Percentiles rank a stretch among this genome's conserved stretches.
These are phyloP conservation scores for Rhododendron henanense DNA, from an alignment of 148 eudicot genomes.

Conservation along the genomic window DNA sequence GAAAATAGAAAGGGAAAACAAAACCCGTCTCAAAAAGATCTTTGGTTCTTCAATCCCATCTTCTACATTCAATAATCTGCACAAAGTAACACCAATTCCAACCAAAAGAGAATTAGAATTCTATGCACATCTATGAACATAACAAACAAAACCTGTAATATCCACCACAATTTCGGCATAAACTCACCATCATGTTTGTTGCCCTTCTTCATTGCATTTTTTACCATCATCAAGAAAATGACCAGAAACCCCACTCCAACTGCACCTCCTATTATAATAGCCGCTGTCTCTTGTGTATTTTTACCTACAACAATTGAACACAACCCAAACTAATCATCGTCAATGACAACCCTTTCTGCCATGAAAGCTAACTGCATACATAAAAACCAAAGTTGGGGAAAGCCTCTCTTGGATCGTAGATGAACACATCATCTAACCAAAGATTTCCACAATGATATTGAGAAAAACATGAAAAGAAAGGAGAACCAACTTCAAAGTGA, in stretches of 20 bases:
- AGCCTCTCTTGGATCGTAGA: neutral
- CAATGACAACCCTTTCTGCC: neutral
- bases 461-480: neutral
- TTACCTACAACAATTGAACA: constrained; percentile 33
- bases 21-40: constrained; percentile 28
- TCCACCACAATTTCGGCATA: neutral
- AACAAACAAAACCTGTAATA: neutral
- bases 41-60: constrained; percentile 23
- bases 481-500: neutral
- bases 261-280: constrained; percentile 94
- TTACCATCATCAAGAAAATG: constrained; percentile 64
- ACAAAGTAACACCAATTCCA: constrained; percentile 24
- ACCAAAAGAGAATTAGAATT: neutral
- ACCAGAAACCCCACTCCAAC: constrained; percentile 81
- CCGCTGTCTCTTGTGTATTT: constrained; percentile 82
- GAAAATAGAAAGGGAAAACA: constrained; percentile 20
- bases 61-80: constrained; percentile 63
- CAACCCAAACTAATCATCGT: neutral
- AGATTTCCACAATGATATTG: neutral
- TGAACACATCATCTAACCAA: neutral
- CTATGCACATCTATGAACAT: neutral
- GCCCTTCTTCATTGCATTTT: constrained; percentile 56
- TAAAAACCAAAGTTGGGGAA: neutral
- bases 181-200: constrained; percentile 64
- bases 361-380: neutral